Conservation (phyloP, 2,329 filamentous ascomycete genomes). For the Cladosporium sp. region DNA sequence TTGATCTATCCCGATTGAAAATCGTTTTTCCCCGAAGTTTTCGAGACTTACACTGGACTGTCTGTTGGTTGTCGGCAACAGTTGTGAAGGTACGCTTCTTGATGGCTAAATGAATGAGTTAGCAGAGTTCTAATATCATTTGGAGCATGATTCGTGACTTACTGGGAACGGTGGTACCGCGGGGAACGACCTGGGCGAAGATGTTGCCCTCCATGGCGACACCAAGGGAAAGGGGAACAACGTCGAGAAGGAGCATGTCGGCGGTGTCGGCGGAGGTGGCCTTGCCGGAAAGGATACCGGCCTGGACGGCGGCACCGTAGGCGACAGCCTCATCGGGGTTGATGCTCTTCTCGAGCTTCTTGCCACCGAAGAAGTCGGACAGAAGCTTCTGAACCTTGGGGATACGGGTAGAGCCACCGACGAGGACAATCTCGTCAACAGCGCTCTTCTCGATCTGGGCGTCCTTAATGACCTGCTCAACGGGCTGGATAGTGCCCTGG, state of each 20-base stretch:
- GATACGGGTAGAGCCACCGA: slow-evolving; percentile 98
- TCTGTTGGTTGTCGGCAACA: slow-evolving; percentile 65
- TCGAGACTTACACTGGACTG: slow-evolving; percentile 59
- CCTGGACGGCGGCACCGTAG: slow-evolving; percentile 97
- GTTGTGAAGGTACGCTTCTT: slow-evolving; percentile 71
- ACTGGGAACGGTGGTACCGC: slow-evolving; percentile 39
- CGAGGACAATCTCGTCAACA: slow-evolving; percentile 97
- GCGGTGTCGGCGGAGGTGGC: slow-evolving; percentile 90
- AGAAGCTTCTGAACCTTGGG: slow-evolving; percentile 96
- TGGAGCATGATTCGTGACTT: not conserved
- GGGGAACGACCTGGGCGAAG: slow-evolving; percentile 85
- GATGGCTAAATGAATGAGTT: not conserved
- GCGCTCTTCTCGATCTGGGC: slow-evolving; percentile 79
- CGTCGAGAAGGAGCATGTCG: slow-evolving; percentile 92
- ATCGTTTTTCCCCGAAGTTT: too few species aligned
- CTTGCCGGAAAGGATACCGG: slow-evolving; percentile 97
- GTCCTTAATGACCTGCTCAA: slow-evolving; percentile 95
- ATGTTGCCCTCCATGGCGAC: slow-evolving; percentile 99
- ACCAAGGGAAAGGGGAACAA: slow-evolving; percentile 93
- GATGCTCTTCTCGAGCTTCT: slow-evolving; percentile 99
- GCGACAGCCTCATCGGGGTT: slow-evolving; percentile 99
- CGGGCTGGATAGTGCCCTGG: slow-evolving; percentile 86
- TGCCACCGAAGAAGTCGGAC: slow-evolving; percentile 97
- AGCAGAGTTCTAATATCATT: not conserved
- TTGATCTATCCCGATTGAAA: not conserved